A percentile compares a stretch with the other conserved stretches of the same genome.
These are phyloP conservation scores for Calcarisporium arbuscula DNA, from an alignment of 2,329 filamentous ascomycete species.

Conservation along the genomic window DNA sequence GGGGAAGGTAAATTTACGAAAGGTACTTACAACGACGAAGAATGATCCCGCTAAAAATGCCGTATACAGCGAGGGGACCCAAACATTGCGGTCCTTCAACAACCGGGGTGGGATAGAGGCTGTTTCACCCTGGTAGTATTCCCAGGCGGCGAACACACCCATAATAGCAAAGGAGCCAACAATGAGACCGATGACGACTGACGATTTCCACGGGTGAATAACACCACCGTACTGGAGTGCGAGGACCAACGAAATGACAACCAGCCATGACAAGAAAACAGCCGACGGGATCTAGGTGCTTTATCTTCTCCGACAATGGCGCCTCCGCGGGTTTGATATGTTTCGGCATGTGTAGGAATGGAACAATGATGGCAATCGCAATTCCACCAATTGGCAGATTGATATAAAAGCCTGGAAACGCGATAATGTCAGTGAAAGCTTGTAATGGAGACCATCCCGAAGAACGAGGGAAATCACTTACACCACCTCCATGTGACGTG, in stretches of 20 bases:
- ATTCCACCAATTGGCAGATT: slow-evolving; percentile 21
- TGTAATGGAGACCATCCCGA: no score
- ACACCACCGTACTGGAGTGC: slow-evolving; percentile 39
- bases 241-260: slow-evolving; percentile 37
- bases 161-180: slow-evolving; percentile 23
- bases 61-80: slow-evolving; percentile 21
- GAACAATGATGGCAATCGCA: slow-evolving; percentile 13
- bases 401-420: slow-evolving; percentile 24
- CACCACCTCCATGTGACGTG: slow-evolving; percentile 21
- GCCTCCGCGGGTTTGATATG: slow-evolving; percentile 21
- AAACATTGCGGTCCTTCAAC: slow-evolving; percentile 24
- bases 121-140: slow-evolving; percentile 28
- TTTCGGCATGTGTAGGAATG: slow-evolving; percentile 26
- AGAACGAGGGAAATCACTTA: no score
- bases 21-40: slow-evolving; percentile 30
- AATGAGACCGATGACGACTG: slow-evolving; percentile 30
- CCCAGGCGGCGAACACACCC: slow-evolving; percentile 23
- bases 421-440: no score
- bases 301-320: slow-evolving; percentile 28
- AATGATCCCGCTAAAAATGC: slow-evolving; percentile 31
- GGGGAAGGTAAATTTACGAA: no score
- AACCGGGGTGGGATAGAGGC: slow-evolving; percentile 30
- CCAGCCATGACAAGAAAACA: slow-evolving; percentile 20
- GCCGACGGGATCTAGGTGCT: slow-evolving; percentile 29
- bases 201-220: slow-evolving; percentile 28